phyloP scores from a whole-genome alignment of 169 alveolate genomes.

The Plasmodium relictum region DNA sequence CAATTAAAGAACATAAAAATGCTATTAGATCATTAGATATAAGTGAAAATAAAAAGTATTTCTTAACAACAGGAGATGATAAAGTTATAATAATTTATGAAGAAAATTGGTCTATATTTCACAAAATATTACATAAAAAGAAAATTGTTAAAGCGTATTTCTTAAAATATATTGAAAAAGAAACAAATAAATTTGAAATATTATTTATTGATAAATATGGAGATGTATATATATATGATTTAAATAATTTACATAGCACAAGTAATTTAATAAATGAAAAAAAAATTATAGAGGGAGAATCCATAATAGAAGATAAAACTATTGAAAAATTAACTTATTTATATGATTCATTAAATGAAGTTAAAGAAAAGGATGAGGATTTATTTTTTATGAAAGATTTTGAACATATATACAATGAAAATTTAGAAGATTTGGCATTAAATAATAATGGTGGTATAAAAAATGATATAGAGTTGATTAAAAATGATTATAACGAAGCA shows the following conservation, averaged over 20 bases:
- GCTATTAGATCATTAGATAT: conserved; percentile 69
- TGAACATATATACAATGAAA: conserved; percentile 12
- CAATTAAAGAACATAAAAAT: conserved; percentile 38
- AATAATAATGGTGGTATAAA: background rate
- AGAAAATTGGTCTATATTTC: conserved; percentile 23
- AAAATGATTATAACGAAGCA: background rate
- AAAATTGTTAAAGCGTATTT: conserved; percentile 67
- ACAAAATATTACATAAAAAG: conserved; percentile 54
- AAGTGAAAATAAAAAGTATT: conserved; percentile 17
- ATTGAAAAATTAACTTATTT: conserved; percentile 15
- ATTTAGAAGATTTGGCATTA: background rate
- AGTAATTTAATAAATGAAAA: background rate
- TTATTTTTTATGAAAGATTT: conserved; percentile 71
- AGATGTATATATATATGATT: conserved; percentile 37
- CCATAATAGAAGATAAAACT: background rate
- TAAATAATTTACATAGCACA: background rate
- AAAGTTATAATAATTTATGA: conserved; percentile 60
- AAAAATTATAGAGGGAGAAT: background rate
- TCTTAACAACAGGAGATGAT: conserved; percentile 72
- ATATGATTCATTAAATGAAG: conserved; percentile 52
- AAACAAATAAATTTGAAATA: conserved; percentile 35
- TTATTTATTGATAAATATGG: conserved; percentile 66
- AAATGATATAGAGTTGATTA: background rate
- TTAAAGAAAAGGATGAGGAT: conserved; percentile 68
- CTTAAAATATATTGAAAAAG: conserved; percentile 17